These are phyloP conservation scores for Arthromyces matolae DNA, from an alignment of 768 basidiomycete species.

Conservation along the genomic window DNA sequence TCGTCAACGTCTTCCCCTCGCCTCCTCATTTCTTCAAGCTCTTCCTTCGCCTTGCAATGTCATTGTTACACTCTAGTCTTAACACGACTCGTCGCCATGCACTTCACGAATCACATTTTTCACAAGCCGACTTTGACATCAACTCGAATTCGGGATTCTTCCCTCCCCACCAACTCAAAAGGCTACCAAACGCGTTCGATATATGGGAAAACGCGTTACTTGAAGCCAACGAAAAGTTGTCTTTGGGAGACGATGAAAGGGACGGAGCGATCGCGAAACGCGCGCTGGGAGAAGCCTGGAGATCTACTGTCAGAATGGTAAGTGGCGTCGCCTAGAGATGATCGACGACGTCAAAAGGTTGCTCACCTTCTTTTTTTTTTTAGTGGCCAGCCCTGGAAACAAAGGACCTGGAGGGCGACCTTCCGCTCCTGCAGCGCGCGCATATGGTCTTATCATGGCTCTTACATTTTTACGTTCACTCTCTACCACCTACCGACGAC, in stretches of 20 bases:
- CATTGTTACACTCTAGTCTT: conserved; percentile 42
- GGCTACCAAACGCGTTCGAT: conserved; percentile 48
- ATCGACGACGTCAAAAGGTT: conserved; percentile 7
- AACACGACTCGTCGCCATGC: conserved; percentile 28
- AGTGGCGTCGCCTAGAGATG: conserved; percentile 26
- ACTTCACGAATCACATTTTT: conserved; percentile 26
- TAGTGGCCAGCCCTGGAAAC: conserved; percentile 75
- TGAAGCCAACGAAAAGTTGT: conserved; percentile 50
- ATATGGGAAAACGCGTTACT: conserved; percentile 71
- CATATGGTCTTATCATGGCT: conserved; percentile 90
- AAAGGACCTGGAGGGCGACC: conserved; percentile 45
- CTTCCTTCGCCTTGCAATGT: conserved; percentile 44
- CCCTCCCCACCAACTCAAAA: conserved; percentile 60
- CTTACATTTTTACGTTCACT: conserved; percentile 88
- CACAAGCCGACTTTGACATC: conserved; percentile 51
- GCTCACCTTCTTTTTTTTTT: conserved; percentile 11
- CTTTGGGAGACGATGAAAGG: conserved; percentile 53
- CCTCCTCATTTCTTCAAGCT: conserved; percentile 49
- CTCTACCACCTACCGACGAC: conserved; percentile 44
- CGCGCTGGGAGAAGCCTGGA: conserved; percentile 63
- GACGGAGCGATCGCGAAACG: conserved; percentile 47
- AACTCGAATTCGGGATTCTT: conserved; percentile 78
- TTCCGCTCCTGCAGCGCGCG: conserved; percentile 72
- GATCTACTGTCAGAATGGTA: conserved; percentile 58
- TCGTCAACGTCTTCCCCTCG: conserved; percentile 47